Base-by-base conservation (phyloP, 1,284 basidiomycete genomes). In the Chiua sp. region DNA sequence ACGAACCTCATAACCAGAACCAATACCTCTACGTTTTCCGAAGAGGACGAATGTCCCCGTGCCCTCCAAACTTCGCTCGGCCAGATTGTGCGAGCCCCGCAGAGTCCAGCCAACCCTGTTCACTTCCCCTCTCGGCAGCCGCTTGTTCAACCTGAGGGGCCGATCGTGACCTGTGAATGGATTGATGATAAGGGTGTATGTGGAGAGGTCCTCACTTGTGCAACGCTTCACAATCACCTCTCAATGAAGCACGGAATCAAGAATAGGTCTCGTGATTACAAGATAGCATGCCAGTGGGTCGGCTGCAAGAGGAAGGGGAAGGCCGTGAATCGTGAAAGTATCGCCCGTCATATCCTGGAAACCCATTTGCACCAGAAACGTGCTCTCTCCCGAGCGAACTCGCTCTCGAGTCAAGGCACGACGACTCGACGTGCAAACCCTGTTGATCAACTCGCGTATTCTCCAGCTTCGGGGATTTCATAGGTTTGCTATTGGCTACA, bases 311-410 rank as follows among this genome's bases (percentile, higher is more conserved):
- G 5, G n/a, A 50, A 8, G 11, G 8, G n/a, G 57, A 60, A 15
- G 15, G 0, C 15, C 3, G 44, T 74, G 15, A 72, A 74, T 7
- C 68, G 71, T 3, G 63, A 72, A 51, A 64, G 64, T 10, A 64
- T 74, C 7, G 23, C 50, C n/a, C 44, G 72, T 10, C 70, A 74
- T 4, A 30, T 61, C 3, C 53, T 67, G 0, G 71, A 72, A 20
- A 56, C 60, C 0, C 70, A 72, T n/a, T 7, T 72, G 11, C 16
- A 16, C 13, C 1, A 53, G 13, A 72, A 23, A 30, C 70, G 67
- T 30, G 4, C 26, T 16, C 12, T 22, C 18, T 18, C 53, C 10
- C 37, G 37, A 7, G 42, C 42, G 8, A 44, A 22, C 11, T 44
- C n/a, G n/a, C 20, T 44, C 42, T 42, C n/a, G 20, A 44, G 20